Percentiles rank a stretch among this genome's conserved stretches.
Conservation (phyloP, 768 basidiomycete species). For the Hericium erinaceus region DNA sequence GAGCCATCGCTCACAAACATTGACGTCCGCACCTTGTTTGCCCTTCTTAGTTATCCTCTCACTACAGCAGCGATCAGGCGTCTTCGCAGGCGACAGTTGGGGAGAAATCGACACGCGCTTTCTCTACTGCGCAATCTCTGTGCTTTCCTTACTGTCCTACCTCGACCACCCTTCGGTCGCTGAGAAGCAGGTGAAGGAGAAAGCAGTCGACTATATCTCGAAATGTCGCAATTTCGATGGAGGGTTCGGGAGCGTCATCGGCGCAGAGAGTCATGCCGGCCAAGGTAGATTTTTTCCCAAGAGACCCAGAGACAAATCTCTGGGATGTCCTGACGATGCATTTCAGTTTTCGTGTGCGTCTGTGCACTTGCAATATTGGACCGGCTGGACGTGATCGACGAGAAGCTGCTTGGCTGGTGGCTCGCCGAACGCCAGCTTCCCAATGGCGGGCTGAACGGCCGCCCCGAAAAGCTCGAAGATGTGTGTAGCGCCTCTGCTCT, state of each 20-base stretch:
- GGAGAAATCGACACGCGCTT: slow-evolving; percentile 95
- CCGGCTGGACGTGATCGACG: slow-evolving; percentile 69
- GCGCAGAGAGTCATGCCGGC: slow-evolving; percentile 88
- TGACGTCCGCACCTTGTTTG: no score
- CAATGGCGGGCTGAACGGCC: slow-evolving; percentile 88
- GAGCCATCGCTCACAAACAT: neutral
- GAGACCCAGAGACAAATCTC: neutral
- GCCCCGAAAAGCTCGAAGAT: slow-evolving; percentile 97
- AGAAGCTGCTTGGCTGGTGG: slow-evolving; percentile 86
- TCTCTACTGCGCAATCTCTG: slow-evolving; percentile 76
- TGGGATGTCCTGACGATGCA: neutral
- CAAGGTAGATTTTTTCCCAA: slow-evolving; percentile 47
- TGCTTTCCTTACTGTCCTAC: slow-evolving; percentile 71
- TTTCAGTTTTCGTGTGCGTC: slow-evolving; percentile 79
- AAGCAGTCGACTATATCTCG: slow-evolving; percentile 61
- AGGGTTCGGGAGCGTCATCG: slow-evolving; percentile 76
- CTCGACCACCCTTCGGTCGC: slow-evolving; percentile 35
- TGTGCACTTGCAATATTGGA: slow-evolving; percentile 85
- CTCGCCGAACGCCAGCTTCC: slow-evolving; percentile 87
- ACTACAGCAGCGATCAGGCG: slow-evolving; percentile 77
- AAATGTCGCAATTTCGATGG: slow-evolving; percentile 92
- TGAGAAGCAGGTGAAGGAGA: slow-evolving; percentile 44
- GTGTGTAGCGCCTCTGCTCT: slow-evolving; percentile 36
- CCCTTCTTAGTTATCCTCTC: slow-evolving; percentile 60
- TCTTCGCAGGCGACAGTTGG: slow-evolving; percentile 83